Conservation (phyloP, 2,329 filamentous ascomycete species). For the Venturia effusa region DNA sequence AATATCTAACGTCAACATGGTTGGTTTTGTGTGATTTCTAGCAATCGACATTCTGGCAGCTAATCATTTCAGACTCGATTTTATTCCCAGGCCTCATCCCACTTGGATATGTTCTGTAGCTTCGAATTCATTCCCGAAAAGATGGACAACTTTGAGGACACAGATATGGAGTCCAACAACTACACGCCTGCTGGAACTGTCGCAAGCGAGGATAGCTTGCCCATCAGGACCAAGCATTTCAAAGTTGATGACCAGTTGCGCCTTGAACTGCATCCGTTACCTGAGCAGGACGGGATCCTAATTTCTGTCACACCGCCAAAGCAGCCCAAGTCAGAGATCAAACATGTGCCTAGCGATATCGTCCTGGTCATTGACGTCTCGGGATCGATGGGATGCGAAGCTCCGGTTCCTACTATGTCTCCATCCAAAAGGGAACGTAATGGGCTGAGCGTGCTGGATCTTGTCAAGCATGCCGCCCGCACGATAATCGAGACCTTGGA, state of each 20-base stretch:
- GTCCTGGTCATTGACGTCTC: constrained; percentile 54
- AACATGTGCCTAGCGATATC: constrained; percentile 43
- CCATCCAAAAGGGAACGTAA: constrained; percentile 30
- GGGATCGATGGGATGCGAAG: constrained; percentile 41
- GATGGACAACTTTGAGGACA: not conserved
- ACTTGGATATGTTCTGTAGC: not conserved
- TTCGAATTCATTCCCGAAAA: not conserved
- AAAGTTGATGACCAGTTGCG: not conserved
- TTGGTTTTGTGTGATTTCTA: not conserved
- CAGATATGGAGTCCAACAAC: not conserved
- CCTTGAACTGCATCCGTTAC: constrained; percentile 10
- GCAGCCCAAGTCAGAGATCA: constrained; percentile 13
- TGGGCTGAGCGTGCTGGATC: constrained; percentile 46
- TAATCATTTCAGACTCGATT: not conserved
- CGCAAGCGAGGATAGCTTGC: not conserved
- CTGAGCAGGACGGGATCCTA: constrained; percentile 29
- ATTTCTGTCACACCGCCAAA: constrained; percentile 37
- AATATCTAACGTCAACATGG: no score
- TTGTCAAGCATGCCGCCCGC: constrained; percentile 48
- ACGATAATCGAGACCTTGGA: constrained; percentile 48
- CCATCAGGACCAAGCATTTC: not conserved
- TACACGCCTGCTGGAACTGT: not conserved
- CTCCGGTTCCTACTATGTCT: constrained; percentile 33
- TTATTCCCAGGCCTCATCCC: constrained; percentile 17
- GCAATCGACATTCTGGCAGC: not conserved